Percentiles rank a stretch among this genome's conserved stretches.
These are phyloP conservation scores for Sphenostylis stenocarpa DNA, from an alignment of 306 rosid genomes.

Conservation along the genomic window DNA sequence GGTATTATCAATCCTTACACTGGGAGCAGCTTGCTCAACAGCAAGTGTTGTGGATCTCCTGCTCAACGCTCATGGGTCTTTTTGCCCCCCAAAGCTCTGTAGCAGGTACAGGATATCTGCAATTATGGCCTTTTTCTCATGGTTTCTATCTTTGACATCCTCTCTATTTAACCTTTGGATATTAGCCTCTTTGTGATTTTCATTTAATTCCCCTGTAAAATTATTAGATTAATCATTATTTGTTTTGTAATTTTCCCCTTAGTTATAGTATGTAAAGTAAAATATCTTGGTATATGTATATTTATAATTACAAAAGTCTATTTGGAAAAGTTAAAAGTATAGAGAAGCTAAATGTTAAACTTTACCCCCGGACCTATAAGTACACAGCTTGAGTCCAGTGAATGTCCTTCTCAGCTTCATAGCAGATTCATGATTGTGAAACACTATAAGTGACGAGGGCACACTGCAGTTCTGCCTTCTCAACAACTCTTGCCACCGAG, in stretches of 20 bases:
- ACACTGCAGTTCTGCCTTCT: neutral
- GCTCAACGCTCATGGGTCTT: conserved; percentile 44
- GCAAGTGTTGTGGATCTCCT: conserved; percentile 74
- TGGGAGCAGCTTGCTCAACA: conserved; percentile 80
- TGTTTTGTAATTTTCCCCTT: neutral
- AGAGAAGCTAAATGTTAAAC: neutral
- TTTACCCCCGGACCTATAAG: neutral
- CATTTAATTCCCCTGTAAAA: conserved; percentile 13
- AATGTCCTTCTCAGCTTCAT: neutral
- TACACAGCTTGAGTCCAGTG: neutral
- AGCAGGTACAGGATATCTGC: conserved; percentile 67
- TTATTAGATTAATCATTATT: conserved; percentile 6
- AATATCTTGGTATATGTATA: conserved; percentile 5
- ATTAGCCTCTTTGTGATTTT: conserved; percentile 64
- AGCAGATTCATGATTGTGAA: neutral
- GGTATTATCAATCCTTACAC: conserved; percentile 70
- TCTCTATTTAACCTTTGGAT: conserved; percentile 77
- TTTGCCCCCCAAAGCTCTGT: conserved; percentile 61
- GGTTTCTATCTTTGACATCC: conserved; percentile 68
- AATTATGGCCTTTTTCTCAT: conserved; percentile 72
- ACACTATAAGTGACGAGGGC: neutral
- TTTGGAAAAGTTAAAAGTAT: conserved; percentile 18
- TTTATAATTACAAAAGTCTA: neutral
- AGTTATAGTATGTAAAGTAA: conserved; percentile 3
- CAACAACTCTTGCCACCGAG: neutral